Evolutionary conservation across 2,329 filamentous ascomycete species (phyloP), one percentile per base, ranked within the genome.

Genomic region (Aspergillus ochraceoroseus): DNA sequence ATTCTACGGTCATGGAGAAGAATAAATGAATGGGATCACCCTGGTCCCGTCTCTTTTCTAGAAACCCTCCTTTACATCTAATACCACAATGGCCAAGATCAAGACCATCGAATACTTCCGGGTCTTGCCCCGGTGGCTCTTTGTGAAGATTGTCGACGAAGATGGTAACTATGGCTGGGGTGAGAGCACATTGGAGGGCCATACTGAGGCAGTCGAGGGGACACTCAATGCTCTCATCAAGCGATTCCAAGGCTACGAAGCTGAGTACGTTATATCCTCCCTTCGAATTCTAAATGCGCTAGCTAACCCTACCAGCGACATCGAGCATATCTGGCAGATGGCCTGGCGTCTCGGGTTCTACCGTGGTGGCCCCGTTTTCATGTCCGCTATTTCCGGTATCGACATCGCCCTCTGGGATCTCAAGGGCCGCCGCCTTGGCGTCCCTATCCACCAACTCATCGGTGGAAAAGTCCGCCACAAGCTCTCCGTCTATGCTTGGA

Each of bases 321-420:
- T 89, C 48, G 85, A 89, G 57, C 80, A 87, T 48, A 82, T 89
- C 43, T 89, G 85, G 85, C 84, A 87, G 58, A 73, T 75, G 48
- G 76, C 77, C 17, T 88, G 80, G 76, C 74, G 85, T 28, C 69
- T 76, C 28, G 77, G 78, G 0, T 90, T 89, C 62, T 89, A 89
- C 61, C 73, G 85, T 18, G 85, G 85, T 2, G 85, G 85, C 0
- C 82, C 85, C 0, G 84, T 89, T 7, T 82, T 89, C 49, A 88
- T 89, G 83, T 85, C 79, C 50, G 85, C 85, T 0, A 64, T 89
- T 11, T 77, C 83, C 0, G 85, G 85, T 2, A 78, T 89, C 36
- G 85, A 89, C 55, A 89, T 89, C 59, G 84, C 84, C 0, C 66
- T 88, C 0, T 89, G 84, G 84, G 84, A 88, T 63, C 67, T 88